Evolutionary conservation across 2,329 filamentous ascomycete genomes (phyloP).

Genomic region (Didymella pinodella): DNA sequence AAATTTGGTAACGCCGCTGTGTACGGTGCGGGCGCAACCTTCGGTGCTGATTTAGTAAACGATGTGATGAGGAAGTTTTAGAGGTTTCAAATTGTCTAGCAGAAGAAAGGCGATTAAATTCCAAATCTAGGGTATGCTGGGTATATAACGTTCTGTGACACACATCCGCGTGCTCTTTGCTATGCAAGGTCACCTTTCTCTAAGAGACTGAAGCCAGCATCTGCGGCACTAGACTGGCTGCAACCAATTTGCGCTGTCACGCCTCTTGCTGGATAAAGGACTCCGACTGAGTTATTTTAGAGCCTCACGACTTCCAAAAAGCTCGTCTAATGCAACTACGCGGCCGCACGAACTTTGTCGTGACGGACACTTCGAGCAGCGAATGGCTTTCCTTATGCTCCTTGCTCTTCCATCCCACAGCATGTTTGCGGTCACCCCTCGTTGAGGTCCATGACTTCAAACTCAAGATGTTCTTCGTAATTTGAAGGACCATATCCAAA

Average conservation of each 20-base stretch:
- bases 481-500: neutral
- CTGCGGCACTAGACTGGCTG: neutral
- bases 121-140: neutral
- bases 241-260: neutral
- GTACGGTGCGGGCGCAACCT: conserved; percentile 29
- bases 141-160: conserved; percentile 9
- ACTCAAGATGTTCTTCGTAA: too few species aligned
- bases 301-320: neutral
- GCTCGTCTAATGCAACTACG: neutral
- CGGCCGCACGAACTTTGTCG: neutral
- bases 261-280: neutral
- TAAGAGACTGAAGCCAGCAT: neutral
- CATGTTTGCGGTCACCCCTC: too few species aligned
- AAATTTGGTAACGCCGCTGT: conserved; percentile 34
- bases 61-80: conserved; percentile 33
- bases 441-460: neutral
- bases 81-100: neutral
- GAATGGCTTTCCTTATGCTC: neutral
- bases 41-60: conserved; percentile 31
- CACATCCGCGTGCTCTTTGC: neutral
- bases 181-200: neutral
- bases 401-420: neutral
- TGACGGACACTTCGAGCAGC: neutral
- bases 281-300: neutral
- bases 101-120: neutral